phyloP scores from a whole-genome alignment of 148 eudicot species.

The Rhododendron henanense region DNA sequence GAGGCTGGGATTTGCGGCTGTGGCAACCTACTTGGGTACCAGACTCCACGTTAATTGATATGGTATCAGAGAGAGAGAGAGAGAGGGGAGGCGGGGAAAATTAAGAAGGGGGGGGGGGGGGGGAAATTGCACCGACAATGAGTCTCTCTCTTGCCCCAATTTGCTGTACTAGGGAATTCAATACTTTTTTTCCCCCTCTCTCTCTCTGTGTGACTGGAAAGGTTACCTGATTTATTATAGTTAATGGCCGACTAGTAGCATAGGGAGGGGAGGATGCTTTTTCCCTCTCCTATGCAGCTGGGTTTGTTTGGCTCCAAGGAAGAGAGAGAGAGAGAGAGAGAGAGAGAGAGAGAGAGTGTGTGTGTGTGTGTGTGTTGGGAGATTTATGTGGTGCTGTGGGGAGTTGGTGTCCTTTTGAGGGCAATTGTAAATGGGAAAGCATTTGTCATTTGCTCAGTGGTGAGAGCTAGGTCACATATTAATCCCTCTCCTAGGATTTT shows the following conservation, averaged over 20 bases:
- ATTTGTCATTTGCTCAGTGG: constrained; percentile 11
- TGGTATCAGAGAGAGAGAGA: neutral
- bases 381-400: neutral
- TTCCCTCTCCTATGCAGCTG: constrained; percentile 7
- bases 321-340: neutral
- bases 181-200: neutral
- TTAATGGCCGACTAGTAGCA: neutral
- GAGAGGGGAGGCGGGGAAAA: neutral
- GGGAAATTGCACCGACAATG: neutral
- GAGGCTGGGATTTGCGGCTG: neutral
- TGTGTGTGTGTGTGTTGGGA: too few relatives aligned
- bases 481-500: neutral
- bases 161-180: neutral
- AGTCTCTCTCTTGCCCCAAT: neutral
- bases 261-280: neutral
- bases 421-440: neutral
- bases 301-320: constrained; percentile 7
- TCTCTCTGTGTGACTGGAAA: neutral
- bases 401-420: neutral
- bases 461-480: neutral
- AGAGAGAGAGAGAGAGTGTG: constrained; percentile 3
- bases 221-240: neutral
- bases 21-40: neutral
- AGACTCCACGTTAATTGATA: constrained; percentile 1
- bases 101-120: neutral